Base-by-base conservation (phyloP, 345 rosid genomes). In the Chamaenerion angustifolium region DNA sequence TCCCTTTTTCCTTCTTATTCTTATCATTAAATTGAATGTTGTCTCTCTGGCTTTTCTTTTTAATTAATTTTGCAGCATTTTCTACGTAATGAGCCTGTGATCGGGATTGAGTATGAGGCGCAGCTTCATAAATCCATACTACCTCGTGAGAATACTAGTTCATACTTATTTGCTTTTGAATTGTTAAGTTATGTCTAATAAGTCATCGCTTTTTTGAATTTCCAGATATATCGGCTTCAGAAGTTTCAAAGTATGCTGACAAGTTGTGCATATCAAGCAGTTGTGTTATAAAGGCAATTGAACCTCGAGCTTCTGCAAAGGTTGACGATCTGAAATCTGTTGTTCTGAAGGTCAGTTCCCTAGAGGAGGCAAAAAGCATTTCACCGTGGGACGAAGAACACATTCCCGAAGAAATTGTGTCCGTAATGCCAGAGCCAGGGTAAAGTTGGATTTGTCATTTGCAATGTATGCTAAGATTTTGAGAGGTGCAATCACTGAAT, bases 301-400 rank as follows among this genome's bases (percentile, higher is more conserved):
- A 89, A 66, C 94, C 90, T 52, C 79, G 42, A 68, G 69, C 74
- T 69, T 74, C 67, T 55, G 95, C 88, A 14, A 68, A 69, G 50
- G 59, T 76, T 59, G 87, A 85, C 54, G 85, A 79, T 61, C 52
- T 82, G 60, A 82, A 69, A 70, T 66, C 55, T 46, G 68, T 85
- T 45, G 65, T 76, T 47, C 48, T 52, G 43, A 80, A 74, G 69
- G 65, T 82, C 68, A 77, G 65, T 61, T 58, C 57, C 64, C 77
- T 80, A 53, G 95, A 82, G 69, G 71, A 73, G 52, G 83, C 62
- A 66, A 59, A 65, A 53, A 62, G 56, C 57, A 79, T 89, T 64
- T 52, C 79, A 71, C 83, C 83, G 40, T 89, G 97, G 95, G 85
- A 76, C 57, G 93, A 85, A 41, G 95, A 89, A 71, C 67, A 69